Conservation (phyloP, 495 filamentous ascomycete species). For the Neurospora sp. region DNA sequence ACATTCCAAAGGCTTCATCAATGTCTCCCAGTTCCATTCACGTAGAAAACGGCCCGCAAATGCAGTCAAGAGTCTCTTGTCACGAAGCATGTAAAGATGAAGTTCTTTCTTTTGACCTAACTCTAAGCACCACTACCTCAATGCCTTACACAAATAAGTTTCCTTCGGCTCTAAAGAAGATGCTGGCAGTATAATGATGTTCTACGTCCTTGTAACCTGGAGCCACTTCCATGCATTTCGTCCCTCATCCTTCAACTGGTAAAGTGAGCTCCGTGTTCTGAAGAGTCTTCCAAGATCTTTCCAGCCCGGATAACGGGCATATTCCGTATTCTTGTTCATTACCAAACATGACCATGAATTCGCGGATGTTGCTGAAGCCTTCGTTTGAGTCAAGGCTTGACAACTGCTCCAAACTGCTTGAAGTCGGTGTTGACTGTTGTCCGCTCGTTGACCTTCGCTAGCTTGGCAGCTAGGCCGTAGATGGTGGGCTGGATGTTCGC, state of each 20-base stretch:
- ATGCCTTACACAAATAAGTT: not conserved
- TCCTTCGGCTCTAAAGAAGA: not conserved
- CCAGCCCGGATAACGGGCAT: not conserved
- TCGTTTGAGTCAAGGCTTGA: not conserved
- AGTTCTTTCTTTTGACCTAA: not conserved
- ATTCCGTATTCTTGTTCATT: not conserved
- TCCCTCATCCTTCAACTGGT: not conserved
- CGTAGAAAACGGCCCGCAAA: not conserved
- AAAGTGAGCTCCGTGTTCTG: not conserved
- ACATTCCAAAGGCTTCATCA: not conserved
- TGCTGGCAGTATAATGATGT: not conserved
- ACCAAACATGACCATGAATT: not conserved
- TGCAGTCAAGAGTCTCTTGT: not conserved
- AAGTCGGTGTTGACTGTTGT: not conserved
- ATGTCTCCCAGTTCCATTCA: not conserved
- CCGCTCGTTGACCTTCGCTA: not conserved
- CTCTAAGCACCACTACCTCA: not conserved
- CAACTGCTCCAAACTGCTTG: not conserved
- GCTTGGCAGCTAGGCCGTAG: not conserved
- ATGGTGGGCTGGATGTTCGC: not conserved
- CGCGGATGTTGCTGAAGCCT: not conserved
- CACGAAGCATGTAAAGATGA: not conserved
- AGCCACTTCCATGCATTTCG: not conserved
- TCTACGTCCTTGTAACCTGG: not conserved
- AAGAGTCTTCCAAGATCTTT: not conserved